A percentile compares a stretch with the other conserved stretches of the same genome.
Evolutionary conservation across 2,329 filamentous ascomycete species (phyloP).

Genomic region (Phialophora verrucosa): DNA sequence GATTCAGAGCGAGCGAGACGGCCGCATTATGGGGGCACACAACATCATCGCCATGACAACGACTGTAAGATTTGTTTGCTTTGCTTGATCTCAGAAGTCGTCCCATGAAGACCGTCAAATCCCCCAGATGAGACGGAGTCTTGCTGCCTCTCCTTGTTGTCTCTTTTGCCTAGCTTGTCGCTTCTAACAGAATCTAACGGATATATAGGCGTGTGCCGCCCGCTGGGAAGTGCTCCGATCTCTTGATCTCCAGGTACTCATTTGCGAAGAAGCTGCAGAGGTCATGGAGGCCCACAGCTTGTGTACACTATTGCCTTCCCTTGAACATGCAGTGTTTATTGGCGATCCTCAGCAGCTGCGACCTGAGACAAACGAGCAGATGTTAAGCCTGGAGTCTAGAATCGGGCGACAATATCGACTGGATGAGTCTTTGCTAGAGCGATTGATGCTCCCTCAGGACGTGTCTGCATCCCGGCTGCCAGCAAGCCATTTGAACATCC

Average conservation of each 20-base stretch:
- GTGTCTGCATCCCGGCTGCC: conserved; percentile 33
- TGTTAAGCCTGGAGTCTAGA: conserved; percentile 59
- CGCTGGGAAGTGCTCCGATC: conserved; percentile 37
- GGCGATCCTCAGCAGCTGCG: conserved; percentile 45
- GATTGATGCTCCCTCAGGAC: conserved; percentile 49
- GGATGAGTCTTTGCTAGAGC: conserved; percentile 67
- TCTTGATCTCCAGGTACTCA: conserved; percentile 49
- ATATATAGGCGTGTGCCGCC: conserved; percentile 38
- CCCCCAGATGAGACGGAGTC: background rate
- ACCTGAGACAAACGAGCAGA: conserved; percentile 45
- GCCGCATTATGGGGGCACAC: conserved; percentile 36
- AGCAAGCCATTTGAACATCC: conserved; percentile 39
- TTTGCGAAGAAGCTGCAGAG: conserved; percentile 73
- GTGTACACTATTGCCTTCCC: conserved; percentile 62
- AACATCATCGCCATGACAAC: conserved; percentile 44
- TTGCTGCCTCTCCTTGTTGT: background rate
- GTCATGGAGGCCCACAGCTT: conserved; percentile 68
- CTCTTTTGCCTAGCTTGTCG: background rate
- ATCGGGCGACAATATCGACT: conserved; percentile 59
- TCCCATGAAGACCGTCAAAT: background rate
- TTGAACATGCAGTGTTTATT: conserved; percentile 65
- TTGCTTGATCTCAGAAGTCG: background rate
- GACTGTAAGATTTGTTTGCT: conserved; percentile 26
- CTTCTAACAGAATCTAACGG: background rate
- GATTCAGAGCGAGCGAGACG: conserved; percentile 35